These are phyloP conservation scores for Lactarius indigo DNA, from an alignment of 768 basidiomycete species.

Conservation along the genomic window DNA sequence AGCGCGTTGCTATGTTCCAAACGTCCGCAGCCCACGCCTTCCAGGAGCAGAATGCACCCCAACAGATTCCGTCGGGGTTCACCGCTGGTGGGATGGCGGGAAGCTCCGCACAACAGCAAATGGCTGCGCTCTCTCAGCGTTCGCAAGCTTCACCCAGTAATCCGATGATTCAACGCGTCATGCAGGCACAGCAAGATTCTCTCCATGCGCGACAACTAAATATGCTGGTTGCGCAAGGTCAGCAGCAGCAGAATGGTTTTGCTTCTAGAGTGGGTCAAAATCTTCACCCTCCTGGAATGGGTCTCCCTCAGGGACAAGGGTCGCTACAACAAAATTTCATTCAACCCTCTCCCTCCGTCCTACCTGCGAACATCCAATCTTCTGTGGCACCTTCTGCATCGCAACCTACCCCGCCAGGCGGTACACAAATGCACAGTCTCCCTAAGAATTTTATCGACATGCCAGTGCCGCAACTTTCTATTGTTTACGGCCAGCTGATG, in stretches of 20 bases:
- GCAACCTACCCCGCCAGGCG: conserved; percentile 1
- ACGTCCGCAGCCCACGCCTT: neutral
- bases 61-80: conserved; percentile 13
- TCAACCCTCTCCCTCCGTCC: conserved; percentile 9
- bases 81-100: neutral
- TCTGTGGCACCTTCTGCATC: conserved; percentile 5
- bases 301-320: conserved; percentile 13
- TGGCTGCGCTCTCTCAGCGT: conserved; percentile 10
- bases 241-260: conserved; percentile 15
- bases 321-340: conserved; percentile 13
- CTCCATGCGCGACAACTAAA: conserved; percentile 4
- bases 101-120: conserved; percentile 10
- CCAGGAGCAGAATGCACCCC: conserved; percentile 13
- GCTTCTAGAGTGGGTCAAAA: conserved; percentile 15
- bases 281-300: conserved; percentile 13
- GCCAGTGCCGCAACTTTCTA: conserved; percentile 1
- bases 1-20: conserved; percentile 4
- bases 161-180: conserved; percentile 12
- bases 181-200: conserved; percentile 9
- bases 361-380: neutral
- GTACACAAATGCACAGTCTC: neutral
- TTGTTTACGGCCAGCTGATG: neutral
- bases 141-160: conserved; percentile 1
- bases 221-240: conserved; percentile 5
- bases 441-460: neutral